Evolutionary conservation across 1,139 yeast genomes (phyloP), one percentile per base, ranked within the genome.

Genomic region (Pichia norvegensis): DNA sequence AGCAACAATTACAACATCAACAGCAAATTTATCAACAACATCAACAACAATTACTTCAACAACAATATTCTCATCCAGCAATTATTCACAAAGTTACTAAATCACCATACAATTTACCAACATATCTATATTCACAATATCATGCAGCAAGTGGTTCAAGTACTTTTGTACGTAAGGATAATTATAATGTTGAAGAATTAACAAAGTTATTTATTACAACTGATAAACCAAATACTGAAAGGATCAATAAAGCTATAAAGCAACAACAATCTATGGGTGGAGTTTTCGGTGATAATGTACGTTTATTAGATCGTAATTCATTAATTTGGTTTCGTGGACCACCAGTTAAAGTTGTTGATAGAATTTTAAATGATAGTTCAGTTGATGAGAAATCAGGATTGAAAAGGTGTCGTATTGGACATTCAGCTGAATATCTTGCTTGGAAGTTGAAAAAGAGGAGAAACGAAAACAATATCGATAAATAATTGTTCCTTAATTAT

Each of bases 271-370:
- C 33, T 29, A 36, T 33, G 42, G 41, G 51, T 11, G 40, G 42
- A 11, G 56, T 35, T 19, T 25, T 25, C n/a, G 23, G 37, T 19
- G 37, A 35, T 4, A 13, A 19, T 19, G 37, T 19, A 13, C 21
- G 20, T 16, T 35, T 35, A 13, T 13, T 35, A 16, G 37, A 35
- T 35, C 17, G 23, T 13, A 35, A 35, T 35, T 19, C 22, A 14
- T 16, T 35, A 3, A 20, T 85, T 20, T 88, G 95, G 90, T 86
- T 81, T 64, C 74, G 86, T 51, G 78, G 92, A 2, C 88, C 95
- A 8, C 95, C 95, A 13, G 67, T 82, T 10, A 68, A 73, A 44
- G 65, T 81, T 17, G 66, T 75, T 2, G 77, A 74, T 56, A 69
- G 84, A 50, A 65, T 80, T 29, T 42, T 46, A 55, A 67, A 59